Conservation (phyloP, 305 asterid species). For the Fraxinus xanthoxyloides region DNA sequence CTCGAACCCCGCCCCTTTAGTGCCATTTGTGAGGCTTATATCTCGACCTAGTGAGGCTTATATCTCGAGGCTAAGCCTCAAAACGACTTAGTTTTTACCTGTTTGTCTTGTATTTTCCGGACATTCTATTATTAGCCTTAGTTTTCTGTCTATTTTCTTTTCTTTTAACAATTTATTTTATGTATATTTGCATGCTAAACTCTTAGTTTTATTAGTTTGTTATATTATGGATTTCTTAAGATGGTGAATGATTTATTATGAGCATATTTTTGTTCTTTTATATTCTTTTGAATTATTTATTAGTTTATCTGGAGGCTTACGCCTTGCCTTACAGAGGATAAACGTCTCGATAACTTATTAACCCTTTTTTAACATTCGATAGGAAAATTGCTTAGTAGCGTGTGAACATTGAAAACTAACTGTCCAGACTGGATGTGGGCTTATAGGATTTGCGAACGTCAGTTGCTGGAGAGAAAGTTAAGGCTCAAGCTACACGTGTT, state of each 20-base stretch:
- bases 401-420: not conserved
- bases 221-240: not conserved
- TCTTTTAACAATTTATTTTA: not conserved
- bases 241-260: not conserved
- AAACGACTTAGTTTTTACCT: not conserved
- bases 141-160: not conserved
- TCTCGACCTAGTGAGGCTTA: not conserved
- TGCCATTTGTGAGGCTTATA: not conserved
- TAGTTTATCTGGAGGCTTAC: not conserved
- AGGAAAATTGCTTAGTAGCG: not conserved
- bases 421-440: not conserved
- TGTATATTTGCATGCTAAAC: not conserved
- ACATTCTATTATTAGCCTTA: not conserved
- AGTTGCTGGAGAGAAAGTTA: not conserved
- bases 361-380: not conserved
- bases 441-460: not conserved
- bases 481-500: not conserved
- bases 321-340: not conserved
- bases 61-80: not conserved
- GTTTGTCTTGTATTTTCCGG: not conserved
- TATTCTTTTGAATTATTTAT: not conserved
- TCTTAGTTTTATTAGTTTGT: not conserved
- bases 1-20: not conserved
- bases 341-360: not conserved
- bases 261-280: not conserved